Conservation (phyloP, 768 basidiomycete genomes). For the Podaxis sp. region DNA sequence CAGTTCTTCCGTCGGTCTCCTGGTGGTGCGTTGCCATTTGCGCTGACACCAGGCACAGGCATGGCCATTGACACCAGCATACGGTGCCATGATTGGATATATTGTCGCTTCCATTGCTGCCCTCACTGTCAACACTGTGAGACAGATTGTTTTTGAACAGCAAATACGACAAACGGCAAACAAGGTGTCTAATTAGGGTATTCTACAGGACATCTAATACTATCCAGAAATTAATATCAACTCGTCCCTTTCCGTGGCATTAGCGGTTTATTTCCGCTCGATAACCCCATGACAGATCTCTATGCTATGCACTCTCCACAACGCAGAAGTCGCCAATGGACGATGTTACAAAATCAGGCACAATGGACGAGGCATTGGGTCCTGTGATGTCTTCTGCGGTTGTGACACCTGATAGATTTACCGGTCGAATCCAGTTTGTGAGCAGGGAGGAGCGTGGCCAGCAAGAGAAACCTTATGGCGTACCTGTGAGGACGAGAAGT, state of each 20-base stretch:
- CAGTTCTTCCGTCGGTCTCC: constrained; percentile 20
- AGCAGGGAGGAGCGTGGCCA: background rate
- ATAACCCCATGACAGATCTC: constrained; percentile 3
- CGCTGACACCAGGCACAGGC: constrained; percentile 44
- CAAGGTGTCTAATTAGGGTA: constrained; percentile 5
- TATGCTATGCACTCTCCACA: constrained; percentile 25
- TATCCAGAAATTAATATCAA: background rate
- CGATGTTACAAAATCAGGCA: constrained; percentile 80
- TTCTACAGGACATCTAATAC: background rate
- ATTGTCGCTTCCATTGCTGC: constrained; percentile 58
- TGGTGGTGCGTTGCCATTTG: background rate
- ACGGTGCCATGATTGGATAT: constrained; percentile 70
- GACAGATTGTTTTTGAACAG: constrained; percentile 40
- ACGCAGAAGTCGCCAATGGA: constrained; percentile 80
- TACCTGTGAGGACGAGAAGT: constrained; percentile 90
- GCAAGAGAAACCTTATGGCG: background rate
- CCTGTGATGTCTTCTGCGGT: constrained; percentile 71
- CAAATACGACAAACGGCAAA: constrained; percentile 13
- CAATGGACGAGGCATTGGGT: constrained; percentile 63
- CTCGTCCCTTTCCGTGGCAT: background rate
- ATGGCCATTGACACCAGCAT: constrained; percentile 81
- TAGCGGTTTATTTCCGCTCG: constrained; percentile 6
- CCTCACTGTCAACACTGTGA: constrained; percentile 42
- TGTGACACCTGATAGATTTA: constrained; percentile 63
- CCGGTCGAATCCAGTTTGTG: background rate